Evolutionary conservation across 208 protist genomes (phyloP).

Genomic region (Leishmania tarentolae): DNA sequence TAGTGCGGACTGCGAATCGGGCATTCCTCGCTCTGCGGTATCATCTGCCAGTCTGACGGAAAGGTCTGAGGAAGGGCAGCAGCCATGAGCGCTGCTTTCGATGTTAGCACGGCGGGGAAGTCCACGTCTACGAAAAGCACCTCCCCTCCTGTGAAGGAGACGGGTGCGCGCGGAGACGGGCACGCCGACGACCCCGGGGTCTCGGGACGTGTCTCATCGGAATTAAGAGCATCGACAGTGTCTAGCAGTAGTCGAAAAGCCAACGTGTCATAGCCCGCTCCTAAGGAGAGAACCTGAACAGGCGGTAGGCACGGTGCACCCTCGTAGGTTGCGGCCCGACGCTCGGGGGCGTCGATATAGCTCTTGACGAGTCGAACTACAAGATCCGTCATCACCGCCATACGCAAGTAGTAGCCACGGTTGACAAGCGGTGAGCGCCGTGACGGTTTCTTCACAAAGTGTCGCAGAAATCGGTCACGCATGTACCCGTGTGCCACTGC

Average conservation of each 20-base stretch:
- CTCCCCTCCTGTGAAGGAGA: constrained; percentile 12
- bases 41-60: constrained; percentile 35
- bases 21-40: constrained; percentile 15
- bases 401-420: constrained; percentile 88
- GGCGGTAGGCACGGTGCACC: constrained; percentile 4
- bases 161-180: background rate
- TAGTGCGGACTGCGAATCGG: constrained; percentile 46
- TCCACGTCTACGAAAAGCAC: constrained; percentile 85
- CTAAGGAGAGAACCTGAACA: constrained; percentile 86
- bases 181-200: background rate
- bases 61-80: constrained; percentile 62
- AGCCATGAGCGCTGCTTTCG: constrained; percentile 69
- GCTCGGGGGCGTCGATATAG: constrained; percentile 15
- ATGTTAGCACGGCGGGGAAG: constrained; percentile 78
- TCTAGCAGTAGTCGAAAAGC: constrained; percentile 61
- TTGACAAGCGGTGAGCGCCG: constrained; percentile 89
- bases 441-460: constrained; percentile 83
- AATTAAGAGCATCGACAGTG: constrained; percentile 14
- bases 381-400: constrained; percentile 81
- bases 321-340: background rate
- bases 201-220: background rate
- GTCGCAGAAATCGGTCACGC: constrained; percentile 72
- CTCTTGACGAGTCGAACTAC: constrained; percentile 42
- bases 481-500: constrained; percentile 76
- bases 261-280: constrained; percentile 89